phyloP scores from a whole-genome alignment of 2,329 filamentous ascomycete species.

The Talaromyces sp. region DNA sequence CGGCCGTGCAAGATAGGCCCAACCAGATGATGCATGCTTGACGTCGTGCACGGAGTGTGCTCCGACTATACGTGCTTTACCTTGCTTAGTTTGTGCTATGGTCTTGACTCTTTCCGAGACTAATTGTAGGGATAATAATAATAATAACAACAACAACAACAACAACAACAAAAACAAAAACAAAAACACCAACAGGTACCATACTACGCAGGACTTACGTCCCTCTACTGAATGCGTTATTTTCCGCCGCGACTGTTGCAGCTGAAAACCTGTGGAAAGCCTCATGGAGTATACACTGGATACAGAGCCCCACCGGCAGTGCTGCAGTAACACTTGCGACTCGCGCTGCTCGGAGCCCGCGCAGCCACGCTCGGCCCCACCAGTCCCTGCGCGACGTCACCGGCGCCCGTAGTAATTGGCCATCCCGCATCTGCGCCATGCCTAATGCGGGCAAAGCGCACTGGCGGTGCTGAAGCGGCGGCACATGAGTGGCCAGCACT shows the following conservation, averaged over 20 bases:
- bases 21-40: slow-evolving; percentile 1
- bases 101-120: no score
- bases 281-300: not conserved
- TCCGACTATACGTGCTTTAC: not conserved
- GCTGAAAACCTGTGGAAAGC: not conserved
- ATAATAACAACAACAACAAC: no score
- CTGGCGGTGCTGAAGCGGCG: not conserved
- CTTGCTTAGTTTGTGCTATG: no score
- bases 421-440: not conserved
- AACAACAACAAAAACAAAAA: no score
- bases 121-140: no score
- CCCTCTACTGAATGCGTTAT: not conserved
- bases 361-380: not conserved
- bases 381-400: slow-evolving; percentile 6
- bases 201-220: not conserved
- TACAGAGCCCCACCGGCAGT: not conserved
- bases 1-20: slow-evolving; percentile 1
- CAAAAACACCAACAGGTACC: no score
- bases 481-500: not conserved
- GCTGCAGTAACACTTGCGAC: slow-evolving; percentile 4
- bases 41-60: not conserved
- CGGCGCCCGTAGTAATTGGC: not conserved
- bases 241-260: not conserved
- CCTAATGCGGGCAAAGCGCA: not conserved
- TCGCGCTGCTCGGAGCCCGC: not conserved